Evolutionary conservation across 257 asterid genomes (phyloP).

Genomic region (Ilex aquifolium): DNA sequence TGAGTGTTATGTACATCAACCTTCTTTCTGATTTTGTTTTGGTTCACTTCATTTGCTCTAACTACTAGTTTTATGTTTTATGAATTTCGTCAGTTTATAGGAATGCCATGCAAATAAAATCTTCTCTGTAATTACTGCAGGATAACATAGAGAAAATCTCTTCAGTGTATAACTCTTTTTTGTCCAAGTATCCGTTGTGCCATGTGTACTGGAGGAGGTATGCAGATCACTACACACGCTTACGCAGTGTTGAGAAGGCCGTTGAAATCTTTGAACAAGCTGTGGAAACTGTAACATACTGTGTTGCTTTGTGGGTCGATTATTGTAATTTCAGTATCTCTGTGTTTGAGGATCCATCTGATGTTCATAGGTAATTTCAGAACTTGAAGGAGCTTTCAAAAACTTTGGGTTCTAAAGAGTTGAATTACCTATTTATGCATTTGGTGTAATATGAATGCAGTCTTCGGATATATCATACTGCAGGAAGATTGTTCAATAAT

Average conservation of each 20-base stretch:
- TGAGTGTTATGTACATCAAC: no score
- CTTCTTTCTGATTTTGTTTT: neutral
- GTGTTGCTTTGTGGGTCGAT: slow-evolving; percentile 81
- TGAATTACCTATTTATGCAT: no score
- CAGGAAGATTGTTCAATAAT: no score
- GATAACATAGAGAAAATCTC: slow-evolving; percentile 60
- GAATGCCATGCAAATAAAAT: slow-evolving; percentile 4
- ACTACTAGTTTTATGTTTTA: slow-evolving; percentile 5
- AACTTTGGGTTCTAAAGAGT: no score
- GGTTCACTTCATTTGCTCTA: neutral
- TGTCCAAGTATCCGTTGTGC: slow-evolving; percentile 73
- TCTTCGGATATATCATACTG: no score
- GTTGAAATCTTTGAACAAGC: slow-evolving; percentile 64
- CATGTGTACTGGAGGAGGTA: slow-evolving; percentile 83
- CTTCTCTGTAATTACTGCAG: slow-evolving; percentile 38
- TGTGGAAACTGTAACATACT: slow-evolving; percentile 45
- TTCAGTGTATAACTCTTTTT: slow-evolving; percentile 63
- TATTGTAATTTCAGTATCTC: slow-evolving; percentile 60
- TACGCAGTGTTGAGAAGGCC: slow-evolving; percentile 54
- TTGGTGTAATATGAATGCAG: no score
- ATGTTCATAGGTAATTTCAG: slow-evolving; percentile 65
- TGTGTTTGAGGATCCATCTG: slow-evolving; percentile 56
- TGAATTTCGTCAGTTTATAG: slow-evolving; percentile 8
- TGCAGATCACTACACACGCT: slow-evolving; percentile 59
- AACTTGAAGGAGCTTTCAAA: neutral